phyloP scores from a whole-genome alignment of 495 filamentous ascomycete genomes.

The Pseudevernia furfuracea region DNA sequence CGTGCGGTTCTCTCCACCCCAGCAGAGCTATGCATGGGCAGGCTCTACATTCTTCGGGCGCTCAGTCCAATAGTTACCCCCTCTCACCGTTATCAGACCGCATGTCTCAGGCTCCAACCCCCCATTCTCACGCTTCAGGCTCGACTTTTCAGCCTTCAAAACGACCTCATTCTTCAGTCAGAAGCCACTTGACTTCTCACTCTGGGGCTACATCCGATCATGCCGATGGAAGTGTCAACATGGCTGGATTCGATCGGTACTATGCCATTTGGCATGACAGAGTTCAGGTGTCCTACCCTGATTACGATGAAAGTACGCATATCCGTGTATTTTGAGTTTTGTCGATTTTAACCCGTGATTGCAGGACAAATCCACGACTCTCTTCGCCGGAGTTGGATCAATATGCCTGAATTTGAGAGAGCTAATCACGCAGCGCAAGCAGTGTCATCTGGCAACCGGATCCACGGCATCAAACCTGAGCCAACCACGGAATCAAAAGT shows the following conservation, averaged over 20 bases:
- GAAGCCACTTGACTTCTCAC: neutral
- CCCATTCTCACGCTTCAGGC: neutral
- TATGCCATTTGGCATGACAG: neutral
- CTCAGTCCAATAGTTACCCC: neutral
- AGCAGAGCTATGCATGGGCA: neutral
- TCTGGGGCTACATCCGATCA: neutral
- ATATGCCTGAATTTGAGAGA: neutral
- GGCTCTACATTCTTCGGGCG: neutral
- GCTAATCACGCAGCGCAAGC: neutral
- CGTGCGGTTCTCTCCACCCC: neutral
- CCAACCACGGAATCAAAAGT: neutral
- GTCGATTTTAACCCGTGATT: neutral
- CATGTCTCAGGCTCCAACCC: neutral
- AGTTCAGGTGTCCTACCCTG: neutral
- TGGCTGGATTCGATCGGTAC: slow-evolving; percentile 3
- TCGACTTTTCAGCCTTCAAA: neutral
- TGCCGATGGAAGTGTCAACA: neutral
- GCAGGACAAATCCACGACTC: neutral
- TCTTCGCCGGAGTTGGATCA: neutral
- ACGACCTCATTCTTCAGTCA: neutral
- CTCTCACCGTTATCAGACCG: neutral
- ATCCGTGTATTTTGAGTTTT: neutral
- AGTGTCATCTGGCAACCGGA: neutral
- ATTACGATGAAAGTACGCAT: neutral
- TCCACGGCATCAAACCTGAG: neutral